Conservation (phyloP, 805 yeast genomes). For the Saturnispora mendoncae region DNA sequence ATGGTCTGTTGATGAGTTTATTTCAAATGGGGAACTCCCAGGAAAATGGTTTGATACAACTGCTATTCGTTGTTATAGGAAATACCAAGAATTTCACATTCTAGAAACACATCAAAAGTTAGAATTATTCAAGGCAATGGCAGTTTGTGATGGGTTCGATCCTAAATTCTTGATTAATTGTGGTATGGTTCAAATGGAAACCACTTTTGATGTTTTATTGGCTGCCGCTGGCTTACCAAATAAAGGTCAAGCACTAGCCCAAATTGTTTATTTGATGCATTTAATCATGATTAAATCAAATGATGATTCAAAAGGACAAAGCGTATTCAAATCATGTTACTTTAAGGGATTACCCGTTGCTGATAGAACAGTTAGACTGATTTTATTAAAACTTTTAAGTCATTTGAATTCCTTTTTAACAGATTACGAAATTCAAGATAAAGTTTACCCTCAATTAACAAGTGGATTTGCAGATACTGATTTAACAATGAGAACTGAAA, state of each 20-base stretch:
- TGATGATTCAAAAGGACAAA: conserved; percentile 19
- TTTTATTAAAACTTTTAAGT: conserved; percentile 59
- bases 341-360: conserved; percentile 52
- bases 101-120: conserved; percentile 47
- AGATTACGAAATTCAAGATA: conserved; percentile 55
- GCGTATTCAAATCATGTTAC: conserved; percentile 50
- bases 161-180: conserved; percentile 47
- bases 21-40: conserved; percentile 24
- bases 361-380: conserved; percentile 70
- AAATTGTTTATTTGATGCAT: conserved; percentile 34
- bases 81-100: conserved; percentile 48
- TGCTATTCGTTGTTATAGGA: conserved; percentile 43
- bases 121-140: conserved; percentile 32
- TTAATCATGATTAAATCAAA: conserved; percentile 25
- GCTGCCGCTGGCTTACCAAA: conserved; percentile 20
- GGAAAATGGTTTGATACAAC: conserved; percentile 32
- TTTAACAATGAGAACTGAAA: conserved; percentile 68
- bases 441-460: conserved; percentile 57
- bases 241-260: conserved; percentile 12
- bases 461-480: conserved; percentile 85
- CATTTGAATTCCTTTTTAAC: conserved; percentile 41
- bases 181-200: conserved; percentile 62
- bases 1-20: conserved; percentile 29
- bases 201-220: conserved; percentile 30
- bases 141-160: conserved; percentile 33